These are phyloP conservation scores for Cladophialophora carrionii DNA, from an alignment of 2,329 filamentous ascomycete species.

Conservation along the genomic window DNA sequence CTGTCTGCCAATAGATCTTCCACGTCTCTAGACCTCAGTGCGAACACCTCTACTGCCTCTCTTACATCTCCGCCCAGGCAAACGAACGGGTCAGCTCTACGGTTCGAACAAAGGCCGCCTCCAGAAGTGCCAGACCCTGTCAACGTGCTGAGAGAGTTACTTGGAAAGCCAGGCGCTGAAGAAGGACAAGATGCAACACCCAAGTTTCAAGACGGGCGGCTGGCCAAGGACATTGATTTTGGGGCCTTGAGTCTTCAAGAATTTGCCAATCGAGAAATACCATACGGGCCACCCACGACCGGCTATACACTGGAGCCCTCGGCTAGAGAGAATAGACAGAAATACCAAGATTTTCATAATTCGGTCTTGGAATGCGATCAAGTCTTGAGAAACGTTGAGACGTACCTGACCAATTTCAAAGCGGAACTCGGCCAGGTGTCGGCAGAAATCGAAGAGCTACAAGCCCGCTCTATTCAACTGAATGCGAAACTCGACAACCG, in stretches of 20 bases:
- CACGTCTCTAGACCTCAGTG: slow-evolving; percentile 70
- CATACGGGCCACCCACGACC: slow-evolving; percentile 64
- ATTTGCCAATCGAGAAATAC: slow-evolving; percentile 56
- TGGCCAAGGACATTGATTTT: slow-evolving; percentile 72
- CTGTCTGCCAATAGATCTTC: slow-evolving; percentile 70
- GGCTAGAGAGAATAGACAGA: slow-evolving; percentile 75
- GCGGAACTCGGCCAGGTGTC: slow-evolving; percentile 90
- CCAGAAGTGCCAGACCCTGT: slow-evolving; percentile 69
- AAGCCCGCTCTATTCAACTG: slow-evolving; percentile 79
- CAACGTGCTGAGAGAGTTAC: slow-evolving; percentile 66
- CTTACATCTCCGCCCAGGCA: slow-evolving; percentile 67
- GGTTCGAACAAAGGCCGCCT: slow-evolving; percentile 59
- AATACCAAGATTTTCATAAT: slow-evolving; percentile 85
- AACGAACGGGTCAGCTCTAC: slow-evolving; percentile 69
- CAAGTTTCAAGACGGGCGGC: slow-evolving; percentile 13
- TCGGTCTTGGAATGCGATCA: slow-evolving; percentile 89
- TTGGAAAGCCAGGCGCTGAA: slow-evolving; percentile 42
- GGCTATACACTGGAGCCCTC: slow-evolving; percentile 64
- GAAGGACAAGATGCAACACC: slow-evolving; percentile 27
- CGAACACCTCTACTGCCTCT: slow-evolving; percentile 76
- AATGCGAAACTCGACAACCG: slow-evolving; percentile 87
- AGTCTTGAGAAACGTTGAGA: slow-evolving; percentile 88
- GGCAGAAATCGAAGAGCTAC: slow-evolving; percentile 90
- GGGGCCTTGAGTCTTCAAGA: slow-evolving; percentile 74
- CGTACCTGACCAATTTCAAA: slow-evolving; percentile 88